Base-by-base conservation (phyloP, 352 stramenopile genomes). In the Pythium monospermum region DNA sequence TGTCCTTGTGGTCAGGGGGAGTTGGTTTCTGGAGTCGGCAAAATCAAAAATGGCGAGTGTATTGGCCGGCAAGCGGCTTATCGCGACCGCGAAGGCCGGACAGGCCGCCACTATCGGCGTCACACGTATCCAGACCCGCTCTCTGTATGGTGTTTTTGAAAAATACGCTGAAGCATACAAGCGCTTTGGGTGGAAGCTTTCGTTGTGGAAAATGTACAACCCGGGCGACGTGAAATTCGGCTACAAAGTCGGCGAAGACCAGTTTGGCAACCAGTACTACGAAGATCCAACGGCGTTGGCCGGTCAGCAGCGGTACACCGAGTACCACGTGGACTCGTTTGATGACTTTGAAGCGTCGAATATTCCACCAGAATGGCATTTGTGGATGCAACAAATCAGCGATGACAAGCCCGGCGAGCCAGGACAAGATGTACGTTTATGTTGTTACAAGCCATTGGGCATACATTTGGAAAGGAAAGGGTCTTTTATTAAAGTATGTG, bases 171-270 rank as follows among this genome's bases (percentile, higher is more conserved):
- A 92, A 59, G 74, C 83, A 31, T 68, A 82, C 66, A 85, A 87
- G 64, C 81, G 82, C 44, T 94, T 76, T 66, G 83, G 83, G 42
- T 83, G 66, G 61, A 87, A 91, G 75, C 65, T 72, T 8, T 76
- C 74, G 43, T 69, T 94, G 33, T 94, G 83, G 83, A 90, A 91
- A 61, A 74, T 94, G n/a, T 94, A 91, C 66, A 91, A 91, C 64
- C 75, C 79, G 2, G 79, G 79, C 13, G 83, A 94, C 55, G 79
- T 94, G 61, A 94, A 94, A 66, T 94, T 94, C 58, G 83, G 83
- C 16, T 80, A 85, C 45, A 68, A 77, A 32, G 81, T 94, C 22
- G 83, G 83, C 33, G 56, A 85, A 49, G 83, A 94, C 58, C 65
- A 87, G 65, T 89, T 91, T 56, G 83, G 83, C 38, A 85, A 87